These are phyloP conservation scores for Boletus rufocinnamomeus DNA, from an alignment of 768 basidiomycete species.

Conservation along the genomic window DNA sequence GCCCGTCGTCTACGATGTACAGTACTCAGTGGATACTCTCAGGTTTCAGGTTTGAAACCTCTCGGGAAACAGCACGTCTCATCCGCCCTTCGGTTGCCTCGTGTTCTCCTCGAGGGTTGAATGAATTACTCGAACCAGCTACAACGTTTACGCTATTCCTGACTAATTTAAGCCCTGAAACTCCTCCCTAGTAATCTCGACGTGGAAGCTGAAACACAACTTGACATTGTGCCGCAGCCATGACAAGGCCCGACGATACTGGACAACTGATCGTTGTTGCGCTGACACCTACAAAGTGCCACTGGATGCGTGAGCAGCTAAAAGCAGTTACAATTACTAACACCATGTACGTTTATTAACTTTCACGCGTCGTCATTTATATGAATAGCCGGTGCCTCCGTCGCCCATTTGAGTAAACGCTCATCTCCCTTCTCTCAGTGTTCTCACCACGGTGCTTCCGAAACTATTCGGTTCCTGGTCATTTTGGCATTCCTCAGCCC, in stretches of 20 bases:
- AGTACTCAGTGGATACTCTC: not conserved
- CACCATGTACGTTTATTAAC: not conserved
- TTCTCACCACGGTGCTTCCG: conserved; percentile 8
- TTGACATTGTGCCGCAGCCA: not conserved
- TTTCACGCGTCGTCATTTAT: conserved; percentile 4
- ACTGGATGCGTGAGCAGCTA: conserved; percentile 6
- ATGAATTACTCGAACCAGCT: conserved; percentile 18
- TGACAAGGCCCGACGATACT: not conserved
- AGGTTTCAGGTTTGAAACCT: not conserved
- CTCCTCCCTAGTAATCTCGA: not conserved
- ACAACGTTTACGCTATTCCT: conserved; percentile 18
- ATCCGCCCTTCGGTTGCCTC: conserved; percentile 20
- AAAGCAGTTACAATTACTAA: not conserved
- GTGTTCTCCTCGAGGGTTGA: conserved; percentile 26
- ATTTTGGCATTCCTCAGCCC: conserved; percentile 4
- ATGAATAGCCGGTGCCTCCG: conserved; percentile 7
- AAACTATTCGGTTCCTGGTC: not conserved
- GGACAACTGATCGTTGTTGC: not conserved
- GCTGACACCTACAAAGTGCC: conserved; percentile 2
- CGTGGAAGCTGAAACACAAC: not conserved
- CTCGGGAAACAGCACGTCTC: conserved; percentile 1
- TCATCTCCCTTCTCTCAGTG: not conserved
- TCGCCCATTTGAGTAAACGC: conserved; percentile 10
- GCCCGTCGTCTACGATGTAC: no score
- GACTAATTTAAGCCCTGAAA: conserved; percentile 9